These are phyloP conservation scores for Cadophora sp. DNA, from an alignment of 2,329 filamentous ascomycete species.

Conservation along the genomic window DNA sequence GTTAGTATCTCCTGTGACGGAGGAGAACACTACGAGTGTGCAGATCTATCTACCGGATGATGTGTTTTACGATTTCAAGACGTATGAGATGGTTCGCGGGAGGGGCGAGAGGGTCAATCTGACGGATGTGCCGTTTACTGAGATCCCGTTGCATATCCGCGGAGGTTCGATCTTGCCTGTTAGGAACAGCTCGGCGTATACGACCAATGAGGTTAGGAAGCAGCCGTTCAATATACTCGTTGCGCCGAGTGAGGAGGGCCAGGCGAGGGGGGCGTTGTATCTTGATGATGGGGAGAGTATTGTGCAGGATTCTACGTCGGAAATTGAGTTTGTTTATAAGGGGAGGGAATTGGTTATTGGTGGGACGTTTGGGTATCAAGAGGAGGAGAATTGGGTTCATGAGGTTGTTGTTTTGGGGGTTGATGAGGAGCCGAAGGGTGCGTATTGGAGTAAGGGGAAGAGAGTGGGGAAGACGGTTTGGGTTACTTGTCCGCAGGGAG, in stretches of 20 bases:
- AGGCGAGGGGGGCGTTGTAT: conserved; percentile 72
- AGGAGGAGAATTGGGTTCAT: conserved; percentile 49
- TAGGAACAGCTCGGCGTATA: conserved; percentile 62
- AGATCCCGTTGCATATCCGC: conserved; percentile 72
- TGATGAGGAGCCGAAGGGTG: conserved; percentile 22
- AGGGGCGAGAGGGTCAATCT: conserved; percentile 49
- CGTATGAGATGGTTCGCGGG: conserved; percentile 54
- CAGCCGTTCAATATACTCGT: conserved; percentile 76
- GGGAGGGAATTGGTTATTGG: conserved; percentile 57
- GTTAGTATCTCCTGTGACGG: conserved; percentile 57
- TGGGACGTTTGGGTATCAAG: conserved; percentile 61
- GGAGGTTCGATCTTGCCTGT: conserved; percentile 69
- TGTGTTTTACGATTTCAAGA: conserved; percentile 59
- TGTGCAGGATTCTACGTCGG: conserved; percentile 60
- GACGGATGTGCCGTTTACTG: conserved; percentile 50
- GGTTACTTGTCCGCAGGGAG: conserved; percentile 15
- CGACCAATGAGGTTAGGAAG: conserved; percentile 67
- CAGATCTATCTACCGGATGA: conserved; percentile 57
- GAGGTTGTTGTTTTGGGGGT: conserved; percentile 59
- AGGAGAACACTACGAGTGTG: conserved; percentile 53
- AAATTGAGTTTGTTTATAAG: conserved; percentile 67
- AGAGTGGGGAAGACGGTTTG: not conserved
- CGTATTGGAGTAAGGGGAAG: conserved; percentile 17
- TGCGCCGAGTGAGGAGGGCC: conserved; percentile 66
- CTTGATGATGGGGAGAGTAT: conserved; percentile 79